Percentiles rank a stretch among this genome's conserved stretches.
These are phyloP conservation scores for Aspergillus japonicus DNA, from an alignment of 2,329 filamentous ascomycete genomes.

Conservation along the genomic window DNA sequence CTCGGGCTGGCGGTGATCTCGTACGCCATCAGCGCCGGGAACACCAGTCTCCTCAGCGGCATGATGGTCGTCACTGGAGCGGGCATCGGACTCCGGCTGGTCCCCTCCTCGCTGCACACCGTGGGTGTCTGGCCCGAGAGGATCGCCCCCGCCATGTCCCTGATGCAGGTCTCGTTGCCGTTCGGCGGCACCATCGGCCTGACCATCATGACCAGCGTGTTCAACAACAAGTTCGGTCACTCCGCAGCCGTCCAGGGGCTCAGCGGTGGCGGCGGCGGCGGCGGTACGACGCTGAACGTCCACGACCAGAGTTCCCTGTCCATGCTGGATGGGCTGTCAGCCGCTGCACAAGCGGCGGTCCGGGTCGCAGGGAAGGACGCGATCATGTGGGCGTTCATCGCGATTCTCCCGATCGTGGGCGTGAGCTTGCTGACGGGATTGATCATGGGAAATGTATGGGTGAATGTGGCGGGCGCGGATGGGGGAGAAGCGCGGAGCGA, in stretches of 20 bases:
- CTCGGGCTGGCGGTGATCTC: conserved; percentile 59
- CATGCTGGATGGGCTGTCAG: conserved; percentile 36
- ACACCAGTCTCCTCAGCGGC: conserved; percentile 56
- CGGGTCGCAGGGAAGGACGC: conserved; percentile 52
- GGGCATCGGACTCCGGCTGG: conserved; percentile 64
- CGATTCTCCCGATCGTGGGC: conserved; percentile 60
- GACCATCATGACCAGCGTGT: conserved; percentile 67
- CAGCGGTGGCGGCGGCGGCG: conserved; percentile 27
- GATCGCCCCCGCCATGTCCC: conserved; percentile 59
- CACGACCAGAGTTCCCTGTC: conserved; percentile 39
- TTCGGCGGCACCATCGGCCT: conserved; percentile 65
- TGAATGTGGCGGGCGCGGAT: conserved; percentile 31
- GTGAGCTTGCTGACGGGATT: conserved; percentile 47
- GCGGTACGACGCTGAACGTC: conserved; percentile 33
- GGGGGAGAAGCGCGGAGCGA: conserved; percentile 24
- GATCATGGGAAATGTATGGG: conserved; percentile 55
- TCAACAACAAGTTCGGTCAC: conserved; percentile 57
- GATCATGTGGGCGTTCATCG: conserved; percentile 65
- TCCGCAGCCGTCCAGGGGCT: conserved; percentile 30
- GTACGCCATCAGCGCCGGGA: conserved; percentile 54
- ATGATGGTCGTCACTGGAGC: conserved; percentile 66
- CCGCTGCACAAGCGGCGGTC: conserved; percentile 38
- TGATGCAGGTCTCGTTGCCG: conserved; percentile 60
- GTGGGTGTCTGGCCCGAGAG: conserved; percentile 60
- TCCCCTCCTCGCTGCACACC: conserved; percentile 63